Base-by-base conservation (phyloP, 2,329 filamentous ascomycete genomes). In the Colletotrichum navitas region DNA sequence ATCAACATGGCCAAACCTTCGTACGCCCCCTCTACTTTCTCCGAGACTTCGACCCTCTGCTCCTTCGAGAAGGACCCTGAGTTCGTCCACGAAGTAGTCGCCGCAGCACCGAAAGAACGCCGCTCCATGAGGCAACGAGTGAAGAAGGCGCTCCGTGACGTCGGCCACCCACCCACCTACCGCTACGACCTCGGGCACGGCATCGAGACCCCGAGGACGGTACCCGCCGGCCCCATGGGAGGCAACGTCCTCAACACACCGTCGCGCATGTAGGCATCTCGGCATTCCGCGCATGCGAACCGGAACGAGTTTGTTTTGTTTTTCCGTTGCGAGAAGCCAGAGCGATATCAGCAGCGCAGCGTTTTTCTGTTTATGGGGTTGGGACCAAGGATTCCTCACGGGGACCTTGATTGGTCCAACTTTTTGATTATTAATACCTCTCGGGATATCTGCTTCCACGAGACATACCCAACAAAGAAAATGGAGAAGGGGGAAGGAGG, bases 141-240 rank as follows among this genome's bases (percentile, higher is more conserved):
- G 55, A 72, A 66, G 70, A 60, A 41, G 32, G 66, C 56, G 1
- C 49, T 72, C 45, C 60, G 60, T n/a, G 55, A 72, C 26, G 54
- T 72, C 29, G 70, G 70, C 7, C 47, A 71, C 41, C 66, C 66
- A 47, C 70, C 70, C 24, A 70, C 67, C 45, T 65, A 71, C 43
- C 66, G 60, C 61, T 70, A 69, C 61, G 67, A 72, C 26, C 66
- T 70, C 60, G 66, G 71, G 60, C 66, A 70, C 51, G 56, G 66
- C 60, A 61, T 66, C 49, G 56, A 69, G 18, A 71, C 70, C 1
- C 47, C 21, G 3, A 55, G 26, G 18, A 55, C 55, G 12, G 66
- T 72, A 2, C 59, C 60, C 5, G 66, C 71, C 34, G 70, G 70
- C 1, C 70, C 70, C 41, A 62, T 58, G 61, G 70, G 70, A 5